A percentile compares a stretch with the other conserved stretches of the same genome.
These are phyloP conservation scores for Candida insectorum DNA, from an alignment of 805 yeast genomes.

Conservation along the genomic window DNA sequence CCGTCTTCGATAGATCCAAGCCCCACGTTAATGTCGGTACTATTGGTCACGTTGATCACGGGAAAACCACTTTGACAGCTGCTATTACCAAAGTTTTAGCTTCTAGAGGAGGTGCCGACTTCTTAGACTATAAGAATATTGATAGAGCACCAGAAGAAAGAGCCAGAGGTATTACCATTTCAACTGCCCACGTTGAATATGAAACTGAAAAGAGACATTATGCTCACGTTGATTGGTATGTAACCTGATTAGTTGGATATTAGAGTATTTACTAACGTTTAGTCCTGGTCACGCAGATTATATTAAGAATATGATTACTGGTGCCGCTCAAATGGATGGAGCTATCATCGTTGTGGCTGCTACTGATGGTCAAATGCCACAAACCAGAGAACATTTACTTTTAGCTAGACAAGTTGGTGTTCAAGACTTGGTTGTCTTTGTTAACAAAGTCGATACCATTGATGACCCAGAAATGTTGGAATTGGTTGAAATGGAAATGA, in stretches of 20 bases:
- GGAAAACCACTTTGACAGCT: conserved; percentile 97
- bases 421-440: conserved; percentile 93
- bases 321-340: conserved; percentile 99
- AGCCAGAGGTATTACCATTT: conserved; percentile 98
- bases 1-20: conserved; percentile 89
- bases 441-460: conserved; percentile 95
- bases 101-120: conserved; percentile 84
- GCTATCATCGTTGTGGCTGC: conserved; percentile 98
- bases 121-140: conserved; percentile 88
- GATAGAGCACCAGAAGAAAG: conserved; percentile 99
- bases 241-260: too few relatives aligned
- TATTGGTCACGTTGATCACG: conserved; percentile 98
- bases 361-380: conserved; percentile 99
- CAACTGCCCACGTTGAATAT: conserved; percentile 97
- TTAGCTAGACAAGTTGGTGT: conserved; percentile 99
- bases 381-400: conserved; percentile 97
- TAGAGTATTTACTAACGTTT: too few relatives aligned
- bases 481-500: conserved; percentile 99
- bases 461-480: conserved; percentile 99
- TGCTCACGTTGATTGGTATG: conserved; percentile 80
- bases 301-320: conserved; percentile 98
- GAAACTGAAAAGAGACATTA: conserved; percentile 93
- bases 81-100: conserved; percentile 96
- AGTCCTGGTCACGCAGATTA: conserved; percentile 91
- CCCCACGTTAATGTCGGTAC: conserved; percentile 98